Conservation (phyloP, 2,329 filamentous ascomycete genomes). For the Fulvia fulva region DNA sequence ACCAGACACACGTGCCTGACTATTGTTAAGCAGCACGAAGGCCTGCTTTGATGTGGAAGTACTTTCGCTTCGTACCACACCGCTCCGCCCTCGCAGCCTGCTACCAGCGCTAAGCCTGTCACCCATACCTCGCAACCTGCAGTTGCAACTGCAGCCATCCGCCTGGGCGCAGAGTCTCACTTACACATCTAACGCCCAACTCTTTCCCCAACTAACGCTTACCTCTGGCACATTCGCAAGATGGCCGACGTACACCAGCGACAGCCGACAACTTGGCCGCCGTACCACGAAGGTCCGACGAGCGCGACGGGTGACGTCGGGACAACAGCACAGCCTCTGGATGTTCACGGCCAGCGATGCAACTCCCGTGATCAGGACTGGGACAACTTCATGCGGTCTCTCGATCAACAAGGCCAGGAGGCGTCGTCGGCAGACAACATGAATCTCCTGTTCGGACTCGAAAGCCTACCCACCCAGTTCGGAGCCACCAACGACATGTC, state of each 20-base stretch:
- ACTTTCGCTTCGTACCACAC: constrained; percentile 23
- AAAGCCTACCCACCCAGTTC: constrained; percentile 12
- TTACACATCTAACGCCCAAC: background rate
- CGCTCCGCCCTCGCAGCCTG: constrained; percentile 19
- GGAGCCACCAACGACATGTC: constrained; percentile 15
- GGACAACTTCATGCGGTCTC: constrained; percentile 14
- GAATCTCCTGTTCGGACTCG: constrained; percentile 13
- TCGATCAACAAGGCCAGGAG: constrained; percentile 9
- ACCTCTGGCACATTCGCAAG: background rate
- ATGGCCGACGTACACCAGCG: constrained; percentile 1
- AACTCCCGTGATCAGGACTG: constrained; percentile 20
- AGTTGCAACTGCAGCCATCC: background rate
- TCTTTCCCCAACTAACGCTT: background rate
- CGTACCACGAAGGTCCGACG: constrained; percentile 13
- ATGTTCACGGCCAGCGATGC: constrained; percentile 15
- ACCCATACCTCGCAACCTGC: constrained; percentile 5
- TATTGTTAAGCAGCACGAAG: constrained; percentile 18
- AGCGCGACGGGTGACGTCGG: constrained; percentile 17
- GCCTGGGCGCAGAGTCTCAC: background rate
- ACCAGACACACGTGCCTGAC: constrained; percentile 12
- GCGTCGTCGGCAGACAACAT: constrained; percentile 10
- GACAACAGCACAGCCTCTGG: constrained; percentile 14
- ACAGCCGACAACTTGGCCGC: constrained; percentile 10
- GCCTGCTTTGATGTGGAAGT: constrained; percentile 18
- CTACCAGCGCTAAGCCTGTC: constrained; percentile 13